Percentiles rank a stretch among this genome's conserved stretches.
Evolutionary conservation across 164 flowering plant species (phyloP).

Genomic region (Taxillus chinensis): DNA sequence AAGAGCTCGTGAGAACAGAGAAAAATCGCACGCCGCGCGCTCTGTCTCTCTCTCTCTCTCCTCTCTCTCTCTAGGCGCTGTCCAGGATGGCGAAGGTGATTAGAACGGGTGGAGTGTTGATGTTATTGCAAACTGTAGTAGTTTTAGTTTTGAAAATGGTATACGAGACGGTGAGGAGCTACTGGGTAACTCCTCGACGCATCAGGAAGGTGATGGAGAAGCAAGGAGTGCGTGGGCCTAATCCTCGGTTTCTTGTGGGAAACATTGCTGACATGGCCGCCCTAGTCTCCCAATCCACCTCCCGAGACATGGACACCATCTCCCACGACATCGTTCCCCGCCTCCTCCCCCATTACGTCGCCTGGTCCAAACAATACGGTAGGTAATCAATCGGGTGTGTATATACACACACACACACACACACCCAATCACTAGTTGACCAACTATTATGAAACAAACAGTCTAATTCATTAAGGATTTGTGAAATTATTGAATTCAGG

Average conservation of each 20-base stretch:
- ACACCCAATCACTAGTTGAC: too few relatives aligned
- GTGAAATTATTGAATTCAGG: conserved; percentile 27
- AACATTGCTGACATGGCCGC: conserved; percentile 64
- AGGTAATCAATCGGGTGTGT: background rate
- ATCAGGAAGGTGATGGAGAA: conserved; percentile 68
- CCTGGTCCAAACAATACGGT: conserved; percentile 83
- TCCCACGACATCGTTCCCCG: conserved; percentile 69
- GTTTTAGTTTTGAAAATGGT: conserved; percentile 22
- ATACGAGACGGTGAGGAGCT: conserved; percentile 41
- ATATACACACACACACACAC: too few relatives aligned
- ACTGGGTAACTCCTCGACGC: conserved; percentile 67
- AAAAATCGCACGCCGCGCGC: background rate
- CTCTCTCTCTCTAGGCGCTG: background rate
- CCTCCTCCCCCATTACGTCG: conserved; percentile 70
- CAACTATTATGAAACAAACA: too few relatives aligned
- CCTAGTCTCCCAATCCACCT: conserved; percentile 44
- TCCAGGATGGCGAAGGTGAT: background rate
- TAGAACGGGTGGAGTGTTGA: conserved; percentile 12
- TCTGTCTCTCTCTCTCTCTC: background rate
- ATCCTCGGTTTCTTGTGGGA: conserved; percentile 65
- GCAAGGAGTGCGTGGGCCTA: conserved; percentile 96
- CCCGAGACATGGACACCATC: conserved; percentile 54
- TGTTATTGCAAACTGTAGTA: conserved; percentile 12
- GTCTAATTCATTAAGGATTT: too few relatives aligned
- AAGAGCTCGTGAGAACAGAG: background rate